A percentile compares a stretch with the other conserved stretches of the same genome.
phyloP scores from a whole-genome alignment of 192 early-diverging fungal genomes.

The Coemansia sp. region DNA sequence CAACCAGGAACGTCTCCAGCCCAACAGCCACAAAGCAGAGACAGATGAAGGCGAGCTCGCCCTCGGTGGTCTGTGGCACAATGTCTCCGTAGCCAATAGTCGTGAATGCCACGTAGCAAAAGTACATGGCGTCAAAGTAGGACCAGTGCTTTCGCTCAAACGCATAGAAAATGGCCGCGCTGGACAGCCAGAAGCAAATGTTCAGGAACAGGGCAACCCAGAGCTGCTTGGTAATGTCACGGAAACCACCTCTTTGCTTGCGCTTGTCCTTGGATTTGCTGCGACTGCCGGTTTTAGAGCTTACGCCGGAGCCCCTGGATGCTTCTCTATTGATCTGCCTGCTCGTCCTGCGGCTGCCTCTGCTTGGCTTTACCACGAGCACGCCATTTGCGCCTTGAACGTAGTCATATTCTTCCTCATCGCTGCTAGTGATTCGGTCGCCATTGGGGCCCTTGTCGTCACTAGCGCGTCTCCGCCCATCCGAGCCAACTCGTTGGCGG shows the following conservation, averaged over 20 bases:
- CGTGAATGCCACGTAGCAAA: slow-evolving; percentile 55
- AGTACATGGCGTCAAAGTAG: slow-evolving; percentile 54
- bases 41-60: slow-evolving; percentile 48
- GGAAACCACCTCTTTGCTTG: not conserved
- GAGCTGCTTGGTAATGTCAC: slow-evolving; percentile 36
- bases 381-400: slow-evolving; percentile 4
- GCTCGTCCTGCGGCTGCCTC: not conserved
- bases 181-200: slow-evolving; percentile 42
- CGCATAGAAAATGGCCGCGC: slow-evolving; percentile 41
- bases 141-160: slow-evolving; percentile 29
- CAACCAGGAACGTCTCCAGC: slow-evolving; percentile 51
- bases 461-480: not conserved
- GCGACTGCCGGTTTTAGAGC: not conserved
- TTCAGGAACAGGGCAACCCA: slow-evolving; percentile 35
- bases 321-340: not conserved
- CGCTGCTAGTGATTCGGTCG: not conserved
- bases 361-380: not conserved
- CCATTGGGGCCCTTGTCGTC: not conserved
- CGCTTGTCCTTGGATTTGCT: not conserved
- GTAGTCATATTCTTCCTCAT: not conserved
- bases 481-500: slow-evolving; percentile 9
- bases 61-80: slow-evolving; percentile 35
- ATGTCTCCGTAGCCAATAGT: slow-evolving; percentile 56
- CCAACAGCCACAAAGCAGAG: slow-evolving; percentile 50
- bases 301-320: slow-evolving; percentile 1